phyloP scores from a whole-genome alignment of 129 eudicot species.

The Chrysanthemum lavandulifolium region DNA sequence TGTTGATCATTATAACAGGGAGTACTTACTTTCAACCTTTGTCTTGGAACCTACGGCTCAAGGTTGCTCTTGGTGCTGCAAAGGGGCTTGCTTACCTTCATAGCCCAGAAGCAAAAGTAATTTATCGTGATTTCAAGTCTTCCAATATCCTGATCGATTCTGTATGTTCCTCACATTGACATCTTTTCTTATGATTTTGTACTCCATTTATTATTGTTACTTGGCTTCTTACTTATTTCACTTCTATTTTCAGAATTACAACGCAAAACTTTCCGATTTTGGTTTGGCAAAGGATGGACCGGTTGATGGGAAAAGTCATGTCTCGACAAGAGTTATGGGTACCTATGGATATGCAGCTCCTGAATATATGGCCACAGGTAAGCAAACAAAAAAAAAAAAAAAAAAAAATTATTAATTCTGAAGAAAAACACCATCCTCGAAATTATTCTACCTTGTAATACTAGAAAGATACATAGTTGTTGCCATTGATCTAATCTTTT shows the following conservation, averaged over 20 bases:
- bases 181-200: not conserved
- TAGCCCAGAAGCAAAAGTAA: slow-evolving; percentile 30
- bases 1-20: slow-evolving; percentile 12
- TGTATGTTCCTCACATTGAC: slow-evolving; percentile 33
- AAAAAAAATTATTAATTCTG: not conserved
- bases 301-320: slow-evolving; percentile 69
- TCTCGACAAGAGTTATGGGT: slow-evolving; percentile 87
- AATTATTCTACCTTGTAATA: too few relatives aligned
- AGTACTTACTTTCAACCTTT: slow-evolving; percentile 23
- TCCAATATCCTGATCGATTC: slow-evolving; percentile 75
- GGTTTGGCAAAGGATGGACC: slow-evolving; percentile 97
- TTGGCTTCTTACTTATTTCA: slow-evolving; percentile 5
- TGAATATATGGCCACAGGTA: slow-evolving; percentile 91
- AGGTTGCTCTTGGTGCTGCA: slow-evolving; percentile 30
- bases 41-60: slow-evolving; percentile 26
- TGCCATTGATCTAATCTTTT: slow-evolving; percentile 5
- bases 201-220: slow-evolving; percentile 3
- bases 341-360: slow-evolving; percentile 96
- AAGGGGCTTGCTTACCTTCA: slow-evolving; percentile 34
- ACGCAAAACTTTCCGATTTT: slow-evolving; percentile 92
- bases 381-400: not conserved
- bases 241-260: slow-evolving; percentile 47
- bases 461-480: too few relatives aligned
- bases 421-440: too few relatives aligned
- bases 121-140: slow-evolving; percentile 68